Conservation (phyloP, 805 yeast species). For the Wickerhamomyces bovis region DNA sequence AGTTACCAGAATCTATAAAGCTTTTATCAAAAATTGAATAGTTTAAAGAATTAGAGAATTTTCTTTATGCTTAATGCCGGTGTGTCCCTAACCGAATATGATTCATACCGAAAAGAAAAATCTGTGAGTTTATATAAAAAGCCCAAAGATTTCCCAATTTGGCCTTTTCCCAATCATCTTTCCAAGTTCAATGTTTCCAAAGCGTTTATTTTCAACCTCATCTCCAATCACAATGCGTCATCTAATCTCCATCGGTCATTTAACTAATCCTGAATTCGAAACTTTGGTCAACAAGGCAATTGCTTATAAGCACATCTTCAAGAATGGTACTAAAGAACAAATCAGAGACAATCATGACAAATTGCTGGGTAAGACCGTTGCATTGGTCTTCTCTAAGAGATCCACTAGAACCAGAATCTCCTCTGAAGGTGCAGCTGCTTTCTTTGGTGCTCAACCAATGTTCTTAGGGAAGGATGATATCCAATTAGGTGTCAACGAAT, state of each 20-base stretch:
- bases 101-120: conserved; percentile 1
- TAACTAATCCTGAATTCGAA: conserved; percentile 64
- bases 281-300: conserved; percentile 70
- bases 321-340: conserved; percentile 38
- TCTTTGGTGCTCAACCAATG: conserved; percentile 94
- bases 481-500: conserved; percentile 93
- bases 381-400: conserved; percentile 82
- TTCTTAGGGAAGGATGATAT: conserved; percentile 94
- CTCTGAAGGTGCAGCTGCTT: conserved; percentile 88
- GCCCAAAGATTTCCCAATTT: not conserved
- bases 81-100: conserved; percentile 5
- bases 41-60: too few species aligned
- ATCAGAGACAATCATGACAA: conserved; percentile 38
- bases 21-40: too few species aligned
- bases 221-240: conserved; percentile 41
- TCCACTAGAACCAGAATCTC: conserved; percentile 94
- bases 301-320: conserved; percentile 56
- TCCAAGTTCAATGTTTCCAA: conserved; percentile 7
- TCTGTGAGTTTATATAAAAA: not conserved
- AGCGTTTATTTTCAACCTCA: conserved; percentile 15
- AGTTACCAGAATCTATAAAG: not conserved
- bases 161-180: not conserved
- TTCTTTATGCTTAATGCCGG: not conserved
- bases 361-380: conserved; percentile 73
- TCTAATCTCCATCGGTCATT: conserved; percentile 74